phyloP scores from a whole-genome alignment of 2,329 filamentous ascomycete species.

The Sarocladiaceae sp. region DNA sequence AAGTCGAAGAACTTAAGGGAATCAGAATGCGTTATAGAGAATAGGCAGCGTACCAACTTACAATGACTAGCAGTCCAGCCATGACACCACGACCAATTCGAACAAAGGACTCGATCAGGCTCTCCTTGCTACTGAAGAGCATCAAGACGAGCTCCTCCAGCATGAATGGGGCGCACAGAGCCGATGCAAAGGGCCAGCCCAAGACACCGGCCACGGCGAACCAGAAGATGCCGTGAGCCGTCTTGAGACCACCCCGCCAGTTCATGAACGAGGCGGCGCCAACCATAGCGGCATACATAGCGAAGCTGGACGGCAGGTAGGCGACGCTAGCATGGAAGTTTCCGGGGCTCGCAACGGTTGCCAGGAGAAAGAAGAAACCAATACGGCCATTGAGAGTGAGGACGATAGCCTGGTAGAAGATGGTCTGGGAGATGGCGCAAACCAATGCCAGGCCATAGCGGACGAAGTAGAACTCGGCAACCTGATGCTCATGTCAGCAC shows the following conservation, averaged over 20 bases:
- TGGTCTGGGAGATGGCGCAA: conserved; percentile 76
- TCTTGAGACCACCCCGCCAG: conserved; percentile 73
- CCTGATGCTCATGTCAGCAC: conserved; percentile 73
- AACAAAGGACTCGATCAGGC: conserved; percentile 51
- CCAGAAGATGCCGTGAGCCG: conserved; percentile 79
- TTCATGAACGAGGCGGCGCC: conserved; percentile 88
- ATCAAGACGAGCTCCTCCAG: conserved; percentile 65
- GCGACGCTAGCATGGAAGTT: conserved; percentile 89
- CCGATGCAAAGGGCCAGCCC: conserved; percentile 91
- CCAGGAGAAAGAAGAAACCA: conserved; percentile 75
- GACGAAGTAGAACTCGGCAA: conserved; percentile 80
- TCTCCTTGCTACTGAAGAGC: conserved; percentile 47
- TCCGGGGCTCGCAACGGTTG: conserved; percentile 73
- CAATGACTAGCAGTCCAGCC: conserved; percentile 61
- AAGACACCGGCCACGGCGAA: conserved; percentile 80
- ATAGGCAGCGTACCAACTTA: conserved; percentile 33
- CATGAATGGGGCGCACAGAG: conserved; percentile 73
- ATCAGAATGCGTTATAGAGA: conserved; percentile 1
- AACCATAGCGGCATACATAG: conserved; percentile 89
- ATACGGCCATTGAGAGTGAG: conserved; percentile 74
- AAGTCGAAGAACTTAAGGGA: conserved; percentile 58
- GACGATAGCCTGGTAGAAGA: conserved; percentile 73
- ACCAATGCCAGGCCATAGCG: conserved; percentile 66
- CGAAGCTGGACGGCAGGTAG: conserved; percentile 88
- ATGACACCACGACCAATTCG: conserved; percentile 62